phyloP scores from a whole-genome alignment of 768 basidiomycete genomes.

The Suillus tomentosus region DNA sequence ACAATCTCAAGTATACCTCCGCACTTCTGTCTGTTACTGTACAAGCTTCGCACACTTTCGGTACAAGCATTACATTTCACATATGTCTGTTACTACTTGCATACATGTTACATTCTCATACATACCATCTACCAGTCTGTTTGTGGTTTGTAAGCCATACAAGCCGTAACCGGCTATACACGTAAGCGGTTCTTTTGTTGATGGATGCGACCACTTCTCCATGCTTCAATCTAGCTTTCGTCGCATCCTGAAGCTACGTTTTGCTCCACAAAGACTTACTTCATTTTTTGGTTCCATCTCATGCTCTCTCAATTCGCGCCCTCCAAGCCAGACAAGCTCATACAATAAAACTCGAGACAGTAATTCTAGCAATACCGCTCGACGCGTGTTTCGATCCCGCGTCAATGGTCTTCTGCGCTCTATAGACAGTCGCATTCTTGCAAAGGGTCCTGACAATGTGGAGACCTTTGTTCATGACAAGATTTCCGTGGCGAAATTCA shows the following conservation, averaged over 20 bases:
- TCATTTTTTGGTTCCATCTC: neutral
- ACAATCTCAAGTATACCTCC: too few species aligned
- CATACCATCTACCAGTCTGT: too few species aligned
- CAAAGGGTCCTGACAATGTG: constrained; percentile 22
- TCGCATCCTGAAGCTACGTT: neutral
- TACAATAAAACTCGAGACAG: neutral
- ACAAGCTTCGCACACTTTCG: too few species aligned
- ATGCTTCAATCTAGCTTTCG: constrained; percentile 4
- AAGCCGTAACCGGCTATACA: too few species aligned
- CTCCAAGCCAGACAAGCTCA: neutral
- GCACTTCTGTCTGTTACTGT: too few species aligned
- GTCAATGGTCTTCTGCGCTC: constrained; percentile 29
- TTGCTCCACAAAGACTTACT: neutral
- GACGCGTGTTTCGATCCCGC: constrained; percentile 16
- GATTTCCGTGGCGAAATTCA: constrained; percentile 26
- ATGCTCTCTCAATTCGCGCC: neutral
- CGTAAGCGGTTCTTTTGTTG: too few species aligned
- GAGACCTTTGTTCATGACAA: constrained; percentile 24
- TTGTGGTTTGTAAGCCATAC: too few species aligned
- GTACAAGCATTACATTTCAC: too few species aligned
- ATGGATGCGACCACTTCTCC: neutral
- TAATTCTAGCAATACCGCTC: neutral
- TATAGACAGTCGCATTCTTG: constrained; percentile 30
- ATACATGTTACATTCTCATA: too few species aligned
- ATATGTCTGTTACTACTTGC: too few species aligned